These are phyloP conservation scores for Fusarium zealandicum DNA, from an alignment of 2,329 filamentous ascomycete species.

Conservation along the genomic window DNA sequence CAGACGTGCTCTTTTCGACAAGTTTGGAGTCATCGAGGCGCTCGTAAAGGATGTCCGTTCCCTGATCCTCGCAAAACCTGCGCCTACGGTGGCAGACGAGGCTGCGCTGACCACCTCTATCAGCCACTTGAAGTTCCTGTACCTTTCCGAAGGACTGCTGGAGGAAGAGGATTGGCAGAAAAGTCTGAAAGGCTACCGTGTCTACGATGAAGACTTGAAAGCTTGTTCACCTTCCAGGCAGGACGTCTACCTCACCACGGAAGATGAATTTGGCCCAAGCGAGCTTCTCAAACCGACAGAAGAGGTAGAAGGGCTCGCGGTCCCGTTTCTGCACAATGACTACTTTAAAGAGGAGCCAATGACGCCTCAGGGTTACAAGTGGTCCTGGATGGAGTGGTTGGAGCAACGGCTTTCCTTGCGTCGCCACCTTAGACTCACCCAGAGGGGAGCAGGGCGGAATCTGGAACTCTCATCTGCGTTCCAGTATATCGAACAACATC, in stretches of 20 bases:
- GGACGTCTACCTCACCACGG: slow-evolving; percentile 23
- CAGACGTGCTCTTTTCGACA: slow-evolving; percentile 19
- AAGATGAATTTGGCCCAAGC: slow-evolving; percentile 18
- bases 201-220: slow-evolving; percentile 15
- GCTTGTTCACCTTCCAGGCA: neutral
- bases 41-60: slow-evolving; percentile 13
- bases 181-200: neutral
- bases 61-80: slow-evolving; percentile 7
- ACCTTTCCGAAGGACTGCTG: slow-evolving; percentile 19
- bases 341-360: slow-evolving; percentile 17
- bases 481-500: slow-evolving; percentile 18
- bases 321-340: slow-evolving; percentile 5
- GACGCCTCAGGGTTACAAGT: slow-evolving; percentile 3
- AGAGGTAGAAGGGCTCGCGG: neutral
- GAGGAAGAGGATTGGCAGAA: neutral
- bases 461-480: slow-evolving; percentile 7
- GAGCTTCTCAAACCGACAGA: slow-evolving; percentile 6
- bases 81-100: neutral
- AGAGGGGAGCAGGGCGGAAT: neutral
- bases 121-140: slow-evolving; percentile 26
- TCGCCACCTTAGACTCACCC: slow-evolving; percentile 4
- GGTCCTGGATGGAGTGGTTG: slow-evolving; percentile 31
- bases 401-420: slow-evolving; percentile 6
- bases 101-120: slow-evolving; percentile 5
- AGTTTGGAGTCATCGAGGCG: slow-evolving; percentile 22